Percentiles rank a stretch among this genome's conserved stretches.
These are phyloP conservation scores for Benincasa hispida DNA, from an alignment of 306 rosid species.

Conservation along the genomic window DNA sequence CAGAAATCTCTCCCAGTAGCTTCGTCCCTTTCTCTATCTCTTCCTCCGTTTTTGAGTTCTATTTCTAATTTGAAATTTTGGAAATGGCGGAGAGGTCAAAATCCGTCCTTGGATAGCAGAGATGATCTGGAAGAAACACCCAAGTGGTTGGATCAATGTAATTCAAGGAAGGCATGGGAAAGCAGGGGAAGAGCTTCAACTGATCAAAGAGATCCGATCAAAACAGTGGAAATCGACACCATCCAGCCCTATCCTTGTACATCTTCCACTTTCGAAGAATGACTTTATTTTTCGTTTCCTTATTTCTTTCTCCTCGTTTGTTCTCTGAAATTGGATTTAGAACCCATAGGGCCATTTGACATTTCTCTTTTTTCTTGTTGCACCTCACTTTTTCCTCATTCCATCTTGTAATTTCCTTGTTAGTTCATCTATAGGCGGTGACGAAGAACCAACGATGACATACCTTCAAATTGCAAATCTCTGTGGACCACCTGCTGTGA, in stretches of 20 bases:
- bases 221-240: constrained; percentile 83
- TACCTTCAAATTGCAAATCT: too few species aligned
- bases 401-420: too few species aligned
- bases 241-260: constrained; percentile 64
- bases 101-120: constrained; percentile 76
- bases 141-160: constrained; percentile 71
- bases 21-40: constrained; percentile 8
- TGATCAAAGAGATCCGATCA: constrained; percentile 76
- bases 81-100: constrained; percentile 56
- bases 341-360: too few species aligned
- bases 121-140: constrained; percentile 80
- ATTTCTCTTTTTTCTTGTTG: too few species aligned
- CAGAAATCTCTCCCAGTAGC: constrained; percentile 72
- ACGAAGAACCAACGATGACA: too few species aligned
- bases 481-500: too few species aligned
- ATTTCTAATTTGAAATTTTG: background rate
- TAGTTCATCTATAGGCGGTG: too few species aligned
- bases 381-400: too few species aligned
- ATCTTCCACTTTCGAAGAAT: constrained; percentile 46
- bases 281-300: too few species aligned
- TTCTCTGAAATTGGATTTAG: too few species aligned
- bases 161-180: constrained; percentile 81
- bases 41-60: background rate
- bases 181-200: constrained; percentile 70
- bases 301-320: too few species aligned